Conservation (phyloP, 192 early-diverging fungal genomes). For the Backusella australiensis region DNA sequence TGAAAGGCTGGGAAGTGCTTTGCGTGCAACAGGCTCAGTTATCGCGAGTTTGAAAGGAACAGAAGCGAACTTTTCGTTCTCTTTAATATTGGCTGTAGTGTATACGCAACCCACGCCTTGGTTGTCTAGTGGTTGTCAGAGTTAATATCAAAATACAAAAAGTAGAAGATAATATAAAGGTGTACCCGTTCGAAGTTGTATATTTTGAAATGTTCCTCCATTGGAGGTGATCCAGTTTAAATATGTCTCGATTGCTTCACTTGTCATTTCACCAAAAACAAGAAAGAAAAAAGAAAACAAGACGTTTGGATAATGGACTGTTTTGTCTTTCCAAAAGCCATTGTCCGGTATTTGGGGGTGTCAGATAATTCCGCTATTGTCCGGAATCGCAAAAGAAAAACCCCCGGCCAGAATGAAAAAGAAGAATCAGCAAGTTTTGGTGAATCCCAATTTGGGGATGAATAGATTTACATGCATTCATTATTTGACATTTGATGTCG, state of each 20-base stretch:
- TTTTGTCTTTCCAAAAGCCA: background rate
- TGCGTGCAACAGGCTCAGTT: constrained; percentile 43
- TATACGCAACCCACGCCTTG: constrained; percentile 42
- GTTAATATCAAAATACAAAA: background rate
- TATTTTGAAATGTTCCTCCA: constrained; percentile 6
- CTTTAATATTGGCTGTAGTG: constrained; percentile 33
- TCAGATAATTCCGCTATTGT: background rate
- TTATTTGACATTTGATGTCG: background rate
- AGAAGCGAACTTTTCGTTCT: constrained; percentile 44
- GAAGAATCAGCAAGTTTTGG: background rate
- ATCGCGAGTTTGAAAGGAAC: constrained; percentile 54
- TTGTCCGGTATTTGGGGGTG: background rate
- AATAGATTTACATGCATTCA: background rate
- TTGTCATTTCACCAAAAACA: background rate
- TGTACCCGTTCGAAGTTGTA: constrained; percentile 14
- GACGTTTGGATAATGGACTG: background rate
- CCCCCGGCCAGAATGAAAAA: background rate
- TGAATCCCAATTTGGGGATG: background rate
- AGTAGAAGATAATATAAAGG: background rate
- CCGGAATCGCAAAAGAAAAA: background rate
- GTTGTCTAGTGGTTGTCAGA: background rate
- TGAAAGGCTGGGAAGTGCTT: constrained; percentile 17
- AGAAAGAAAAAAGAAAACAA: background rate
- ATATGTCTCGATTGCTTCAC: constrained; percentile 2
- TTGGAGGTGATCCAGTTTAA: constrained; percentile 7